Conservation (phyloP, 345 rosid species). For the Salix caprea region DNA sequence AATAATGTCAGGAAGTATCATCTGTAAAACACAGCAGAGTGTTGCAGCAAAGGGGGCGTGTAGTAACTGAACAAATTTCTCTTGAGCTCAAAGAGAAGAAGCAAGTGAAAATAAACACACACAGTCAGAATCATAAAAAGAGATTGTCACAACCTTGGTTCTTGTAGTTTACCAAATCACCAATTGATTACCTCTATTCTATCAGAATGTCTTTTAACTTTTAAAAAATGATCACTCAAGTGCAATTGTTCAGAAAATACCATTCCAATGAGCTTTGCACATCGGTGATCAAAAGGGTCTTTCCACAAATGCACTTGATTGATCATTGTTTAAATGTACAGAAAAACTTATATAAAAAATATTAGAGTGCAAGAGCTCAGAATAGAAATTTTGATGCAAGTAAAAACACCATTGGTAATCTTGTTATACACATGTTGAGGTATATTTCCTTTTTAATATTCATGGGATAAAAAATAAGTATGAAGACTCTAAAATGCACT, state of each 20-base stretch:
- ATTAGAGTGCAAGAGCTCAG: not conserved
- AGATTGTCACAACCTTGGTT: not conserved
- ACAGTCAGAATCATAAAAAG: not conserved
- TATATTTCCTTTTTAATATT: not conserved
- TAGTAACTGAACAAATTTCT: not conserved
- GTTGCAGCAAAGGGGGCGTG: not conserved
- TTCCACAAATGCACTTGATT: not conserved
- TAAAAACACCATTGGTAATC: not conserved
- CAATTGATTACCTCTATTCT: not conserved
- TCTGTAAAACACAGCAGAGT: not conserved
- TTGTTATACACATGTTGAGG: not conserved
- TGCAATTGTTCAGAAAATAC: not conserved
- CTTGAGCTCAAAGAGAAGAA: not conserved
- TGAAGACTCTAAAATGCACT: not conserved
- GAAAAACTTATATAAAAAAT: not conserved
- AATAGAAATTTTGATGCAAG: not conserved
- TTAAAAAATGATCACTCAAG: not conserved
- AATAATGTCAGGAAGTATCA: slow-evolving; percentile 7
- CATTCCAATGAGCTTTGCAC: not conserved
- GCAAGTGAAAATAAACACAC: not conserved
- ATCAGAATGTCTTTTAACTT: not conserved
- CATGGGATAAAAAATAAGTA: not conserved
- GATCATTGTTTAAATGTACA: not conserved
- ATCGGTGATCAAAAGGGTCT: not conserved
- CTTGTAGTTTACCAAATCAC: not conserved